Base-by-base conservation (phyloP, 2,329 filamentous ascomycete species). In the Cordyceps tenuipes region DNA sequence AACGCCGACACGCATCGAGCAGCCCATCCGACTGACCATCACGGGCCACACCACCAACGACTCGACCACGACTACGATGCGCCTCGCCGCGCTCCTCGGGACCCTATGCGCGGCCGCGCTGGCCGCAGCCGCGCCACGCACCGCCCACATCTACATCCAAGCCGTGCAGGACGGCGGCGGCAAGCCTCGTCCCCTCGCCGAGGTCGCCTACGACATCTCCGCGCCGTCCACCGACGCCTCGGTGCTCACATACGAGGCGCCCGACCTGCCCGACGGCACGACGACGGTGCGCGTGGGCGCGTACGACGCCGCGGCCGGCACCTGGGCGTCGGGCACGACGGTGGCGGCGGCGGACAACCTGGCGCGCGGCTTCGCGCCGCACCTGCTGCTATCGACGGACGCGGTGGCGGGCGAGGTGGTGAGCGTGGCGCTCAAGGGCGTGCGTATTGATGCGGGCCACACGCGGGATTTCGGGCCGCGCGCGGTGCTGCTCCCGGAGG, bases 381-480 rank as follows among this genome's bases (percentile, higher is more conserved):
- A 79, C 57, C 71, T 88, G 55, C 67, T 83, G 29, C 69, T 87
- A 13, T 77, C 76, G 2, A 73, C 86, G 43, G 78, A 80, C 63
- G 68, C 68, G 23, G 62, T 68, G 23, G 62, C 64, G 44, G 78
- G 77, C 8, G 70, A 72, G 8, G 72, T 82, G 2, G 66, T 84
- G 53, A 79, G 83, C 29, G 81, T 78, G 15, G 75, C 76, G 39
- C 69, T 79, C 51, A 80, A 79, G 68, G 82, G 83, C n/a, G 78
- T 83, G 21, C 70, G 70, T 65, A 82, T 87, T 60, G 84, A 87
- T 68, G 84, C 84, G 12, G 84, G 84, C 2, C 77, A 82, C 65
- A 87, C 84, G 66, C 77, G 84, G 64, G 83, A 87, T 68, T 87
- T 87, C 73, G 83, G 83, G 0, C 83, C 85, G 49, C 77, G 83